phyloP scores from a whole-genome alignment of 805 yeast species.

The Hanseniaspora taiwanica region DNA sequence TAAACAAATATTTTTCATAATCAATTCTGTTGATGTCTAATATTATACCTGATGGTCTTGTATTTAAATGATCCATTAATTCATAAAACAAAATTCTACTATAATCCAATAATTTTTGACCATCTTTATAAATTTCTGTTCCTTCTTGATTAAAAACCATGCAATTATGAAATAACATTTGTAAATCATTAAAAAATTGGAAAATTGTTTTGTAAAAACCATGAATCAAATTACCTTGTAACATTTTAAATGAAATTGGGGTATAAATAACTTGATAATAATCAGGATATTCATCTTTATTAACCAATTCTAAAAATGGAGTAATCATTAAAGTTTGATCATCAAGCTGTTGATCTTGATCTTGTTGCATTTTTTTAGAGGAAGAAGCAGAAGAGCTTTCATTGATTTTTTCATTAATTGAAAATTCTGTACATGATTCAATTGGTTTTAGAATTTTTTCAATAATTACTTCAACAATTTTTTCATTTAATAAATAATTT shows the following conservation, averaged over 20 bases:
- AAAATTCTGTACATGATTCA: conserved; percentile 8
- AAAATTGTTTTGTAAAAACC: conserved; percentile 43
- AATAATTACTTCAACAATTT: conserved; percentile 13
- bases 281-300: conserved; percentile 60
- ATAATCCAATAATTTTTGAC: conserved; percentile 42
- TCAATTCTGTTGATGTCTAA: conserved; percentile 20
- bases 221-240: conserved; percentile 37
- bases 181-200: conserved; percentile 44
- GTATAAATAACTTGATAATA: conserved; percentile 58
- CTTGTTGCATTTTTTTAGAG: too few species aligned
- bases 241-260: conserved; percentile 61
- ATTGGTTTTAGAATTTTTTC: conserved; percentile 3
- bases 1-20: conserved; percentile 16
- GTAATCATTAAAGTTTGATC: conserved; percentile 33
- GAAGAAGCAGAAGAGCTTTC: too few species aligned
- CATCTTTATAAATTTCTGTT: conserved; percentile 60
- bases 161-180: conserved; percentile 66
- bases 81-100: conserved; percentile 27
- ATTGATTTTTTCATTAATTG: conserved; percentile 9
- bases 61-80: conserved; percentile 17
- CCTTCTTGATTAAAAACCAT: conserved; percentile 62
- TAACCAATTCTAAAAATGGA: conserved; percentile 67
- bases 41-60: conserved; percentile 18
- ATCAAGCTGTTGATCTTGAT: conserved; percentile 10
- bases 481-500: conserved; percentile 18